Percentiles rank a stretch among this genome's conserved stretches.
phyloP scores from a whole-genome alignment of 805 yeast species.

The Saccharomycopsis sp. region DNA sequence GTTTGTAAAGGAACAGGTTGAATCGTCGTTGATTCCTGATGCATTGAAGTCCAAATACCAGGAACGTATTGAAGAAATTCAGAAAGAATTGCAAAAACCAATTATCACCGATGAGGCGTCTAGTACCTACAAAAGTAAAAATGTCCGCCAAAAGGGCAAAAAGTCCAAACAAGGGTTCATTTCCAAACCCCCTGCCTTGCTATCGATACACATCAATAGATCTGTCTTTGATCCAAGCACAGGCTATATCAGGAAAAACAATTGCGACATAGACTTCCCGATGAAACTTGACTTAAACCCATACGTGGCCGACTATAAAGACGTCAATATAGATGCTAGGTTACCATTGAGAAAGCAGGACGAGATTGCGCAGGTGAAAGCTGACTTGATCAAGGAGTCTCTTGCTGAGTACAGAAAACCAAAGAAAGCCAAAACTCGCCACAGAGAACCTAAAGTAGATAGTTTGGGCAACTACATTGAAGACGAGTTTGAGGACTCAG shows the following conservation, averaged over 20 bases:
- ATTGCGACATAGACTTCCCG: slow-evolving; percentile 77
- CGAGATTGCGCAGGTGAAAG: slow-evolving; percentile 23
- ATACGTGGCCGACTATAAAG: slow-evolving; percentile 62
- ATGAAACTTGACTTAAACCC: slow-evolving; percentile 56
- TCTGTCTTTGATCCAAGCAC: slow-evolving; percentile 88
- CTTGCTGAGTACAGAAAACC: slow-evolving; percentile 10
- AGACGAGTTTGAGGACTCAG: slow-evolving; percentile 19
- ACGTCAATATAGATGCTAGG: slow-evolving; percentile 76
- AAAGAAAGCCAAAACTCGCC: slow-evolving; percentile 18
- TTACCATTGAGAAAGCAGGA: slow-evolving; percentile 59
- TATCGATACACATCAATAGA: slow-evolving; percentile 84
- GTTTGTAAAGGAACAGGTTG: slow-evolving; percentile 38
- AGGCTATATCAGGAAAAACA: slow-evolving; percentile 75
- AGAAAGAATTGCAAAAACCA: slow-evolving; percentile 50
- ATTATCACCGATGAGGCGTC: slow-evolving; percentile 77
- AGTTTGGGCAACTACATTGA: not conserved
- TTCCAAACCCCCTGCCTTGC: slow-evolving; percentile 74
- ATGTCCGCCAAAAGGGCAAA: slow-evolving; percentile 64
- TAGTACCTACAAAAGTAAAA: slow-evolving; percentile 63
- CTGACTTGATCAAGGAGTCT: slow-evolving; percentile 7
- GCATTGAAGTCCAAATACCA: slow-evolving; percentile 25
- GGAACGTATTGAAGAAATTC: slow-evolving; percentile 43
- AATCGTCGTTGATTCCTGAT: slow-evolving; percentile 22
- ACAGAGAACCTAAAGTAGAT: slow-evolving; percentile 8
- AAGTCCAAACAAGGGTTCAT: slow-evolving; percentile 80